Evolutionary conservation across 345 rosid genomes (phyloP).

Genomic region (Toxicodendron radicans): DNA sequence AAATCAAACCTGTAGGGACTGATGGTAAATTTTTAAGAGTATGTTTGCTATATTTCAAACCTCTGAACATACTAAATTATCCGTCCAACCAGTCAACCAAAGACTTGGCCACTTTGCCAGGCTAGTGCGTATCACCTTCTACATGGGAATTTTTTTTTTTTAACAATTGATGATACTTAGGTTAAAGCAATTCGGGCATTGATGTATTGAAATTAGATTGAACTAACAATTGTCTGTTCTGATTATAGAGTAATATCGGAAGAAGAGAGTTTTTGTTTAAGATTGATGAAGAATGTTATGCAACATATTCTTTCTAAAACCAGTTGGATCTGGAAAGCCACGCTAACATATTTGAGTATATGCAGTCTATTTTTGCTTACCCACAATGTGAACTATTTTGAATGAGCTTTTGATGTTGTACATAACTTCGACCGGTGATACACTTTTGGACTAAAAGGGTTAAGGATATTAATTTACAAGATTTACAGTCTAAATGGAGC

Average conservation of each 20-base stretch:
- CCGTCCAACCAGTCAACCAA: too few species aligned
- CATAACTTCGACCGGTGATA: background rate
- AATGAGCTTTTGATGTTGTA: constrained; percentile 13
- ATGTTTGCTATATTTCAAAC: too few species aligned
- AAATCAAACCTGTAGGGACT: too few species aligned
- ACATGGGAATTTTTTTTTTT: too few species aligned
- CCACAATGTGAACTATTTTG: background rate
- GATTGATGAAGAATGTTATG: background rate
- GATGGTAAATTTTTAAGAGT: too few species aligned
- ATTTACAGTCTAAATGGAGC: constrained; percentile 33
- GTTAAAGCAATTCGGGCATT: too few species aligned
- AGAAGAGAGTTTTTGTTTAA: background rate
- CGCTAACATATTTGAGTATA: background rate
- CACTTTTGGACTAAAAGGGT: background rate
- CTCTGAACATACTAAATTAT: too few species aligned
- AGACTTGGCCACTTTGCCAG: too few species aligned
- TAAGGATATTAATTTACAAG: constrained; percentile 28
- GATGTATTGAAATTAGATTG: too few species aligned
- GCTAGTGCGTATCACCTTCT: too few species aligned
- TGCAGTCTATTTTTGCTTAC: background rate
- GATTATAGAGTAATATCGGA: background rate
- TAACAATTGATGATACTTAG: too few species aligned
- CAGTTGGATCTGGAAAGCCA: background rate
- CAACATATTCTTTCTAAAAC: background rate
- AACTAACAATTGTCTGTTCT: background rate